phyloP scores from a whole-genome alignment of 2,329 filamentous ascomycete genomes.

The Botrytis tulipae region DNA sequence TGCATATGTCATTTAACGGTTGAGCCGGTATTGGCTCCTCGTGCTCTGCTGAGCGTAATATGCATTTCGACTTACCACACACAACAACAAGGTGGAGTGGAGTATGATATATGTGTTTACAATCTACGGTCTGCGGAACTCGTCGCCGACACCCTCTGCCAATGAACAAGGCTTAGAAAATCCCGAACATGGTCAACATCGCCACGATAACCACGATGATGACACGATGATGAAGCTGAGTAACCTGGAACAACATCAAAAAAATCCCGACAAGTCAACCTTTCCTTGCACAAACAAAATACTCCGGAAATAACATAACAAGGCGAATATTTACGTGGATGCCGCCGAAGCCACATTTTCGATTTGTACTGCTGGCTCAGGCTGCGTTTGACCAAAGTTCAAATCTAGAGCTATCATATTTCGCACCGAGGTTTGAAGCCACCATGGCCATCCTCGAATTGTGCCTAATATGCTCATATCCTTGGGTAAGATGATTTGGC shows the following conservation, averaged over 20 bases:
- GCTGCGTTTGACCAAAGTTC: background rate
- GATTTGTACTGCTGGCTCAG: background rate
- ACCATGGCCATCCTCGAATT: conserved; percentile 34
- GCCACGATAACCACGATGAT: background rate
- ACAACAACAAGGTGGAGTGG: background rate
- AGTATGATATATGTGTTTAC: background rate
- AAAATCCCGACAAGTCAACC: background rate
- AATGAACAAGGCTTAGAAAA: background rate
- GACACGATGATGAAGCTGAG: conserved; percentile 14
- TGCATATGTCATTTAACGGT: background rate
- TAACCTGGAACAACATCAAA: conserved; percentile 5
- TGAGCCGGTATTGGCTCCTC: background rate
- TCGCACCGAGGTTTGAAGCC: conserved; percentile 31
- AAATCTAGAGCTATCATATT: conserved; percentile 27
- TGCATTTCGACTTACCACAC: background rate
- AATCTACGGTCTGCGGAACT: background rate
- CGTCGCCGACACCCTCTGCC: background rate
- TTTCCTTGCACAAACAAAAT: background rate
- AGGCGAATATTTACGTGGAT: conserved; percentile 14
- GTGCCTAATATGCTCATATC: conserved; percentile 20
- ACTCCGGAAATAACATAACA: background rate
- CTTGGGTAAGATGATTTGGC: conserved; percentile 55
- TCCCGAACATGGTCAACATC: background rate
- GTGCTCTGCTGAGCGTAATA: background rate
- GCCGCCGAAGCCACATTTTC: background rate